Evolutionary conservation across 2,329 filamentous ascomycete species (phyloP).

Genomic region (Fusarium citri): DNA sequence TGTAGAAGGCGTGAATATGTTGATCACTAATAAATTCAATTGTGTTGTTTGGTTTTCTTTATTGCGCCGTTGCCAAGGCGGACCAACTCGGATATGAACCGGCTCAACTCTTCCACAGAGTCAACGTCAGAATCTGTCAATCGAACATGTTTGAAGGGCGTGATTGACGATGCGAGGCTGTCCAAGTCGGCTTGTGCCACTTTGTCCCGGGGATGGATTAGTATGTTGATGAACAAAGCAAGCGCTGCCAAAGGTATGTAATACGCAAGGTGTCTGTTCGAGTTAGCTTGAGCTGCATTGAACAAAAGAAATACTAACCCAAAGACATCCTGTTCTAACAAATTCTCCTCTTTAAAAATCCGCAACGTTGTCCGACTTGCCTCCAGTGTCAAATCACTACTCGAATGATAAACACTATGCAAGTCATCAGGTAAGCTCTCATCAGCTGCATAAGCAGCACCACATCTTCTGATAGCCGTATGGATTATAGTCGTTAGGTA

Average conservation of each 20-base stretch:
- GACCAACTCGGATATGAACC: background rate
- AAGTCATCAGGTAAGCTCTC: background rate
- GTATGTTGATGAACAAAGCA: background rate
- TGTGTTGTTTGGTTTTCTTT: background rate
- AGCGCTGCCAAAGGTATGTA: background rate
- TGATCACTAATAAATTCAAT: background rate
- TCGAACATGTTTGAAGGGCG: background rate
- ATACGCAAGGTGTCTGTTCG: background rate
- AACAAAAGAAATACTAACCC: background rate
- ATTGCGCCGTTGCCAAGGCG: background rate
- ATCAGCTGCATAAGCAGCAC: background rate
- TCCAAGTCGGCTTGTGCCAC: background rate
- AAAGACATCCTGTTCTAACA: background rate
- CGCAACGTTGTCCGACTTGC: background rate
- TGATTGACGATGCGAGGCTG: background rate
- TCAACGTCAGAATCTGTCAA: background rate
- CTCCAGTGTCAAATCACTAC: background rate
- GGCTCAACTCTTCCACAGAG: background rate
- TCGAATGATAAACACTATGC: slow-evolving; percentile 7
- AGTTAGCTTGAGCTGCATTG: background rate
- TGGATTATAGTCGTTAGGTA: background rate
- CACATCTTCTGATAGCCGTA: background rate
- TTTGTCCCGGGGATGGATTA: background rate
- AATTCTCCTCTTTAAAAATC: background rate
- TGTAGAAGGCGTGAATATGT: too few species aligned